Conservation (phyloP, 2,329 filamentous ascomycete species). For the Harringtonia lauricola region DNA sequence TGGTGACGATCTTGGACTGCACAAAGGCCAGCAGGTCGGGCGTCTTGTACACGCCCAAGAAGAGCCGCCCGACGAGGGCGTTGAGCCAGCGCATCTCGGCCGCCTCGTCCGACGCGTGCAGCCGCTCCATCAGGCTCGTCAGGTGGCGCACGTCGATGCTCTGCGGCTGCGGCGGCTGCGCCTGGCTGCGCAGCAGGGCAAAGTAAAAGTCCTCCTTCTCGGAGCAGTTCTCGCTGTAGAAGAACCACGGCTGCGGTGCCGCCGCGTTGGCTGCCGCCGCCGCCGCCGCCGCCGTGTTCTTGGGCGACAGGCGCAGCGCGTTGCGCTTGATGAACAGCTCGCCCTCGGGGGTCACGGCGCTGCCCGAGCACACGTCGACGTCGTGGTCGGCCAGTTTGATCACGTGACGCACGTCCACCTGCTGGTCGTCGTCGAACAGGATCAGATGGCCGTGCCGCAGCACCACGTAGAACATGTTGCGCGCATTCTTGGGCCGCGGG, state of each 20-base stretch:
- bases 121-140: constrained; percentile 75
- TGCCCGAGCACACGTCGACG: constrained; percentile 75
- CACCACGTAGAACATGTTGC: constrained; percentile 90
- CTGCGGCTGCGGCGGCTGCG: constrained; percentile 58
- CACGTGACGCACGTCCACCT: constrained; percentile 92
- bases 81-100: constrained; percentile 90
- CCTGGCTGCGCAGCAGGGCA: constrained; percentile 75
- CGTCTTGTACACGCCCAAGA: constrained; percentile 80
- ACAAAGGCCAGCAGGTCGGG: constrained; percentile 69
- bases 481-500: constrained; percentile 51
- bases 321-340: constrained; percentile 95
- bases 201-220: constrained; percentile 99
- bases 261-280: constrained; percentile 44
- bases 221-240: constrained; percentile 91
- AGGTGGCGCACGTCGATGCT: constrained; percentile 78
- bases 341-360: constrained; percentile 68
- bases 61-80: constrained; percentile 77
- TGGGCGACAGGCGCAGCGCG: constrained; percentile 70
- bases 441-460: constrained; percentile 91
- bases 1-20: constrained; percentile 81
- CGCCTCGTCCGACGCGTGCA: constrained; percentile 88
- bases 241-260: constrained; percentile 71
- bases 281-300: constrained; percentile 30
- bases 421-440: constrained; percentile 92
- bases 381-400: constrained; percentile 84